phyloP scores from a whole-genome alignment of 1,284 basidiomycete species.

The Pulveroboletus sp. region DNA sequence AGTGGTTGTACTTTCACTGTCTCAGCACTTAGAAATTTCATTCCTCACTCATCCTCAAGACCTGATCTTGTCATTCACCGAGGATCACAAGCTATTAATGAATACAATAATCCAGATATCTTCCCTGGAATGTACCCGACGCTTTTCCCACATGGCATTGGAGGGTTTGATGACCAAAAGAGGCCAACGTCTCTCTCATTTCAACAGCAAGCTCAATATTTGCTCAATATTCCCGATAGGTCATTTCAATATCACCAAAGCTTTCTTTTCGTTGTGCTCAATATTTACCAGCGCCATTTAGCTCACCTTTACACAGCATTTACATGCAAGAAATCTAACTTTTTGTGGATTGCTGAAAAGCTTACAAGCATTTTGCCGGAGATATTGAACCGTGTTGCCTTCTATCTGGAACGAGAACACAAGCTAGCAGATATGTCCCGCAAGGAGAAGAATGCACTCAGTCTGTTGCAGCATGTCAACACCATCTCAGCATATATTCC shows the following conservation, averaged over 20 bases:
- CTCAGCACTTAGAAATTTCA: neutral
- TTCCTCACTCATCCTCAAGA: neutral
- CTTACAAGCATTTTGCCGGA: neutral
- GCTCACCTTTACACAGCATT: neutral
- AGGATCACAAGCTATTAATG: neutral
- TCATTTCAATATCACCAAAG: neutral
- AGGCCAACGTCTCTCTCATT: neutral
- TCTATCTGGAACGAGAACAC: neutral
- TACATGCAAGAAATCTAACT: neutral
- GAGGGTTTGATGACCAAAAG: neutral
- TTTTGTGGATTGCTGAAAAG: neutral
- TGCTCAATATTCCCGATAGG: neutral
- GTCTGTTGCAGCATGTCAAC: slow-evolving; percentile 3
- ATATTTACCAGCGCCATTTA: neutral
- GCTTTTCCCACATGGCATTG: neutral
- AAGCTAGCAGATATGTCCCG: neutral
- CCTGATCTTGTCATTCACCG: neutral
- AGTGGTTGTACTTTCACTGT: neutral
- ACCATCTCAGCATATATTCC: slow-evolving; percentile 8
- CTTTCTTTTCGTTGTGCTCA: neutral
- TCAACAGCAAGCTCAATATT: neutral
- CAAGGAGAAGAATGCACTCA: neutral
- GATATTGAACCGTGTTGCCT: neutral
- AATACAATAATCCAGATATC: neutral
- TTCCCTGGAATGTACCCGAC: neutral